phyloP scores from a whole-genome alignment of 441 rosid species.

The Syzygium malaccense region DNA sequence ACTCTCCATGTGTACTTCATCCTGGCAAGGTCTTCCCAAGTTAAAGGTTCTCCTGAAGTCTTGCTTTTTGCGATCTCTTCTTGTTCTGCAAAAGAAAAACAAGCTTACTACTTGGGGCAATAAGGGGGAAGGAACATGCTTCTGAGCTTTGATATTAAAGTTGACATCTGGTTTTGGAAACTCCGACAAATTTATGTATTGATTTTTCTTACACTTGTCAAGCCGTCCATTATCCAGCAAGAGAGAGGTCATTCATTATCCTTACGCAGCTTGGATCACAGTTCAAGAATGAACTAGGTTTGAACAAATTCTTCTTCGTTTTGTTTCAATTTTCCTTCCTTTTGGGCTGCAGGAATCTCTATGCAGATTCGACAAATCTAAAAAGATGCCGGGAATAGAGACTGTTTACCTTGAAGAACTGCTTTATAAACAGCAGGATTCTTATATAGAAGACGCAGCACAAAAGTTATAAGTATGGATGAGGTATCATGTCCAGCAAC shows the following conservation, averaged over 20 bases:
- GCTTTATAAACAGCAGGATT: constrained; percentile 26
- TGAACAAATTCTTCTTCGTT: neutral
- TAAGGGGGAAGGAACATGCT: neutral
- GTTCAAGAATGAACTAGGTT: neutral
- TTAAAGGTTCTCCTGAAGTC: neutral
- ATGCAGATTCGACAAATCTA: neutral
- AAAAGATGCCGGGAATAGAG: neutral
- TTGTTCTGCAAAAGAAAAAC: constrained; percentile 6
- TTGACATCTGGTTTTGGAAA: neutral
- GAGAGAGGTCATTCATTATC: neutral
- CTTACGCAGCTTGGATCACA: neutral
- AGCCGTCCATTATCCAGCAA: neutral
- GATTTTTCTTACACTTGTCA: neutral
- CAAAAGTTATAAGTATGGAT: constrained; percentile 30
- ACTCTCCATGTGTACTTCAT: constrained; percentile 32
- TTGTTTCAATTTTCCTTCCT: neutral
- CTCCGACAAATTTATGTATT: neutral
- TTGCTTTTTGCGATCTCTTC: constrained; percentile 15
- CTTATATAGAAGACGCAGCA: constrained; percentile 31
- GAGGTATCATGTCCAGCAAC: constrained; percentile 50
- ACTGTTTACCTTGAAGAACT: constrained; percentile 25
- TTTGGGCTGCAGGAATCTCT: neutral
- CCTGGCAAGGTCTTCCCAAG: constrained; percentile 20
- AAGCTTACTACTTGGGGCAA: neutral
- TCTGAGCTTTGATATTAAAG: neutral